Conservation (phyloP, 208 protist species). For the Leptomonas seymouri region DNA sequence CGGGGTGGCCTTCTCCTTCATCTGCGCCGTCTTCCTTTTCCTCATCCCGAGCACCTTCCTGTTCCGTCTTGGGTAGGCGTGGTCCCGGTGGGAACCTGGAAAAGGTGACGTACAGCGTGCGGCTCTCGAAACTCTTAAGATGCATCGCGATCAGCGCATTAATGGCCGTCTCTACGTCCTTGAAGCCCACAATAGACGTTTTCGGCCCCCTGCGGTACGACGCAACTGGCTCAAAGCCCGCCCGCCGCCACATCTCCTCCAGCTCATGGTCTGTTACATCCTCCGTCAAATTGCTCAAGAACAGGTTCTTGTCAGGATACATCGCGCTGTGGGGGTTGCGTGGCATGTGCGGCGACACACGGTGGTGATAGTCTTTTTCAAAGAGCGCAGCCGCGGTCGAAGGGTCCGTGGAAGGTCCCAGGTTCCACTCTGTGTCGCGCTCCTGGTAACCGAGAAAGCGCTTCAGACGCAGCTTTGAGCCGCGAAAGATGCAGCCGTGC, state of each 20-base stretch:
- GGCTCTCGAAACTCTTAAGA: constrained; percentile 61
- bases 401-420: constrained; percentile 75
- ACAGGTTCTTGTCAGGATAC: constrained; percentile 74
- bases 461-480: constrained; percentile 57
- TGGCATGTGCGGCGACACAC: constrained; percentile 61
- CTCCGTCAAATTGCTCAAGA: constrained; percentile 77
- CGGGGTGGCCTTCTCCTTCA: constrained; percentile 4
- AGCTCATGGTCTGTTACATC: constrained; percentile 70
- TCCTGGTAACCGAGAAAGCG: constrained; percentile 81
- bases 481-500: constrained; percentile 75
- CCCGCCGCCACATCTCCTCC: constrained; percentile 49
- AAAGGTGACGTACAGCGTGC: constrained; percentile 82
- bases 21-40: constrained; percentile 14
- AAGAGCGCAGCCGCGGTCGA: constrained; percentile 65
- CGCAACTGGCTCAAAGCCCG: constrained; percentile 38
- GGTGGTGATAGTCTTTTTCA: constrained; percentile 76
- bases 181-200: constrained; percentile 65
- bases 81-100: constrained; percentile 78
- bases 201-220: constrained; percentile 68
- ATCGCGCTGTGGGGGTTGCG: constrained; percentile 78
- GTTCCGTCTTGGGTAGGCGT: constrained; percentile 26
- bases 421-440: constrained; percentile 74
- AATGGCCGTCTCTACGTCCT: constrained; percentile 63
- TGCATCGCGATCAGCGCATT: constrained; percentile 77
- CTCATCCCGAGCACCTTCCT: constrained; percentile 23